phyloP scores from a whole-genome alignment of 2,329 filamentous ascomycete genomes.

The Pleoardoris graminearum region DNA sequence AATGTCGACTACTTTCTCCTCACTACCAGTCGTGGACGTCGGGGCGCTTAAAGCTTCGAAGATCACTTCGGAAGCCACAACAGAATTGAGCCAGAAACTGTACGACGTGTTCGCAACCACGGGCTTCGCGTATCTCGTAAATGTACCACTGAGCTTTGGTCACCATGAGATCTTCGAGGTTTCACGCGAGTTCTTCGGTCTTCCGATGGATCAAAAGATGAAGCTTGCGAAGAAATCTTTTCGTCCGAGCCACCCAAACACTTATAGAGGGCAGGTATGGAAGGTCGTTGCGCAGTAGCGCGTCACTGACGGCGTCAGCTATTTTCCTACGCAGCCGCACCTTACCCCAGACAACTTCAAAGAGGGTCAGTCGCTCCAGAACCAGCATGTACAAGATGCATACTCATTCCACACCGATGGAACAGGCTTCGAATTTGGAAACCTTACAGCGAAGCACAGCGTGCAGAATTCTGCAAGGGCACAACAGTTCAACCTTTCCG shows the following conservation, averaged over 20 bases:
- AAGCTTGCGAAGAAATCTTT: slow-evolving; percentile 50
- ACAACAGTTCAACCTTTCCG: slow-evolving; percentile 45
- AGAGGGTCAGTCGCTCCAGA: slow-evolving; percentile 26
- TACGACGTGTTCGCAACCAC: slow-evolving; percentile 51
- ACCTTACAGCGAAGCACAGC: slow-evolving; percentile 20
- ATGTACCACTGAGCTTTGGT: slow-evolving; percentile 47
- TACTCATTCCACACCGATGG: neutral
- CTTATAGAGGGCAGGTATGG: slow-evolving; percentile 46
- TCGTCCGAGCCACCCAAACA: slow-evolving; percentile 46
- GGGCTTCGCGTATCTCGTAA: slow-evolving; percentile 53
- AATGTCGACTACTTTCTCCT: slow-evolving; percentile 50
- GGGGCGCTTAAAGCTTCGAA: slow-evolving; percentile 34
- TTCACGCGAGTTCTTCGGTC: slow-evolving; percentile 33
- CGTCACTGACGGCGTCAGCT: slow-evolving; percentile 33
- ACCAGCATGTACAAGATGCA: no score
- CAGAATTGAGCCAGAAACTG: slow-evolving; percentile 42
- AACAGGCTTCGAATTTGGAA: slow-evolving; percentile 51
- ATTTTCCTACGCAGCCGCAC: slow-evolving; percentile 50
- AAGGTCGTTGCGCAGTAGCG: neutral
- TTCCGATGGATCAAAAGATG: slow-evolving; percentile 26
- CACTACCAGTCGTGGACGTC: slow-evolving; percentile 50
- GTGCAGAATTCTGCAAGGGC: neutral
- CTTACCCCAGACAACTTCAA: slow-evolving; percentile 49
- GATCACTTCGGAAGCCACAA: slow-evolving; percentile 30
- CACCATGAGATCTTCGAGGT: slow-evolving; percentile 51